Base-by-base conservation (phyloP, 2,329 filamentous ascomycete species). In the Fusarium ambrosium region DNA sequence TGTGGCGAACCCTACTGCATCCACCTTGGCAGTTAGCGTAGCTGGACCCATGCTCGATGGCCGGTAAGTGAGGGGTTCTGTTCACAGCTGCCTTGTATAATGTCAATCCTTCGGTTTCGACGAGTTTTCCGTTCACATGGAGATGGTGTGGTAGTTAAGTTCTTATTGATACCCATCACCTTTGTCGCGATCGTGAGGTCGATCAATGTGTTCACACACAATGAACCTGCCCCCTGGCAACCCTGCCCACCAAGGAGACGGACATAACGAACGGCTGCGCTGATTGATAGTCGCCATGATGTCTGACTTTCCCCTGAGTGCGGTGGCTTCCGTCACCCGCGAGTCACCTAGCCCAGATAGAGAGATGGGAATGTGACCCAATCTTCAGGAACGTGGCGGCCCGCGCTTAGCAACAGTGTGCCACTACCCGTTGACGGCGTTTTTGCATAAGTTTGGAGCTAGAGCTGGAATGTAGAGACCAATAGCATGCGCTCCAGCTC, bases 1-100 rank as follows among this genome's bases (percentile, higher is more conserved):
- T 60, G 36, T 37, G 14, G 56, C 34, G 11, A 37, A n/a, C 56
- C 34, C 56, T 39, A 59, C 56, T 59, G 22, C 56, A 59, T 22
- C 56, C 56, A 39, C 56, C 56, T 59, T 59, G 56, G 22, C 56
- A 39, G 22, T 41, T 59, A 59, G 56, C 36, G 56, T 24, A 59
- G 22, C 36, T 59, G 10, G 56, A 27, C 20, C 34, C 56, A 59
- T 59, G 56, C 24, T 37, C 32, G 22, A 29, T 36, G 36, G 20
- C 22, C 29, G 22, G 37, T 41, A 59, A 27, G 36, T 39, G 34
- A 39, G 34, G 34, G 56, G 36, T 59, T 27, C 56, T 29, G 22
- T 27, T 29, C 56, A 29, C 14, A 11, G 56, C 11, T 59, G 36
- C 56, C 37, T 59, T n/a, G 20, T 7, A 8, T n/a, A n/a, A 24